A percentile compares a stretch with the other conserved stretches of the same genome.
Evolutionary conservation across 768 basidiomycete genomes (phyloP).

Genomic region (Nidula microcarpa): DNA sequence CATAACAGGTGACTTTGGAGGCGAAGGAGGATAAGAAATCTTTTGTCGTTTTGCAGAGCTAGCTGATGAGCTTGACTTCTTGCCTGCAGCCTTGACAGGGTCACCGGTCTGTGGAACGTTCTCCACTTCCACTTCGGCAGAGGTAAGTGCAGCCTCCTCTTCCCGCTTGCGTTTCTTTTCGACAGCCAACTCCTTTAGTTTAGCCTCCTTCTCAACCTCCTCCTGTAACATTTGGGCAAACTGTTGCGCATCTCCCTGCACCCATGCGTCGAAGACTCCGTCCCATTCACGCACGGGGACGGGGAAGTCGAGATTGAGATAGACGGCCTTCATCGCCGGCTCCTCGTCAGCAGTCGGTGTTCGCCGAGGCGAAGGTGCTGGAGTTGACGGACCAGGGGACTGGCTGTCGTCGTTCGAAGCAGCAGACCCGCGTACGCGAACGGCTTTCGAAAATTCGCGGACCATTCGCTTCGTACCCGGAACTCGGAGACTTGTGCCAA

Average conservation of each 20-base stretch:
- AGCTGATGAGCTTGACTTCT: not conserved
- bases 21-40: slow-evolving; percentile 1
- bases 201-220: slow-evolving; percentile 54
- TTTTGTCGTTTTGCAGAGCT: slow-evolving; percentile 4
- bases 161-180: slow-evolving; percentile 60
- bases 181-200: slow-evolving; percentile 47
- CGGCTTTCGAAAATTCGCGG: slow-evolving; percentile 80
- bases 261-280: slow-evolving; percentile 86
- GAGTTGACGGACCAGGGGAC: slow-evolving; percentile 30
- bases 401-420: slow-evolving; percentile 25
- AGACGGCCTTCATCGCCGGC: slow-evolving; percentile 62
- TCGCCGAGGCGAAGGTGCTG: slow-evolving; percentile 47
- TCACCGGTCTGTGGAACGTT: slow-evolving; percentile 8
- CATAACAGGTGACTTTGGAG: slow-evolving; percentile 4
- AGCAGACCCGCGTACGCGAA: slow-evolving; percentile 47
- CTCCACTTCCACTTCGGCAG: slow-evolving; percentile 3
- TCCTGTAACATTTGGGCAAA: slow-evolving; percentile 63
- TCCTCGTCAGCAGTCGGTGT: slow-evolving; percentile 44
- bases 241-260: slow-evolving; percentile 82
- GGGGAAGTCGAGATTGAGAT: slow-evolving; percentile 86
- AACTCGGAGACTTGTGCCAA: slow-evolving; percentile 85
- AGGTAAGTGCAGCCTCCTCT: slow-evolving; percentile 31
- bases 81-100: not conserved
- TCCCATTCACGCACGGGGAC: slow-evolving; percentile 86
- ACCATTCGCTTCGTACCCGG: slow-evolving; percentile 92